phyloP scores from a whole-genome alignment of 176 grass and related monocot genomes.

The Bromus sterilis region DNA sequence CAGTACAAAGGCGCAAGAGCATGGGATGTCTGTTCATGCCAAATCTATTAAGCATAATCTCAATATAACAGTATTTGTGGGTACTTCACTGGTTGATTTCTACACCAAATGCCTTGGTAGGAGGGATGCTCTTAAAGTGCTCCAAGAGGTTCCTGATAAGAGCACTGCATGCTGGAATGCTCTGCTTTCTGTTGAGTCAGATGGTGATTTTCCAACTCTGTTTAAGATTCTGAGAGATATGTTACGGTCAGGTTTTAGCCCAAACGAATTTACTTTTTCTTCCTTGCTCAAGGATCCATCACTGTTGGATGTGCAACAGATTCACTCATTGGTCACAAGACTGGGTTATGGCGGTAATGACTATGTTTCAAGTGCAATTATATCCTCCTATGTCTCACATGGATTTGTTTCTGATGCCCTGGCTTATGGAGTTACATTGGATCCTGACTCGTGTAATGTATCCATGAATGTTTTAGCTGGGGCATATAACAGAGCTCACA shows the following conservation, averaged over 20 bases:
- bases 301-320: slow-evolving; percentile 36
- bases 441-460: slow-evolving; percentile 16
- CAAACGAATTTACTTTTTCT: slow-evolving; percentile 57
- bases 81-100: slow-evolving; percentile 45
- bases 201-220: slow-evolving; percentile 14
- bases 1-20: slow-evolving; percentile 19
- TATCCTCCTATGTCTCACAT: slow-evolving; percentile 59
- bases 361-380: slow-evolving; percentile 56
- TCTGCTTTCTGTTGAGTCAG: slow-evolving; percentile 30
- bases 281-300: slow-evolving; percentile 46
- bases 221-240: slow-evolving; percentile 44
- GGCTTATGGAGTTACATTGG: slow-evolving; percentile 30
- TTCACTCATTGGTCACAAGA: slow-evolving; percentile 66
- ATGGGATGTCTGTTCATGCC: slow-evolving; percentile 50
- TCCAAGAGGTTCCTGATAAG: slow-evolving; percentile 34
- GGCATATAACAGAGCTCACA: slow-evolving; percentile 44
- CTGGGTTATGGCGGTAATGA: slow-evolving; percentile 47
- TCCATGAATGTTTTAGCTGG: slow-evolving; percentile 53
- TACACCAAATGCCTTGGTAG: slow-evolving; percentile 31
- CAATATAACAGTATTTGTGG: slow-evolving; percentile 32
- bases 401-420: slow-evolving; percentile 38
- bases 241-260: slow-evolving; percentile 42
- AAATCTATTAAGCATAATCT: slow-evolving; percentile 62
- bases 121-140: slow-evolving; percentile 33
- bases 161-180: slow-evolving; percentile 55